Percentiles rank a stretch among this genome's conserved stretches.
Conservation (phyloP, 306 rosid species). For the Begonia loranthoides region DNA sequence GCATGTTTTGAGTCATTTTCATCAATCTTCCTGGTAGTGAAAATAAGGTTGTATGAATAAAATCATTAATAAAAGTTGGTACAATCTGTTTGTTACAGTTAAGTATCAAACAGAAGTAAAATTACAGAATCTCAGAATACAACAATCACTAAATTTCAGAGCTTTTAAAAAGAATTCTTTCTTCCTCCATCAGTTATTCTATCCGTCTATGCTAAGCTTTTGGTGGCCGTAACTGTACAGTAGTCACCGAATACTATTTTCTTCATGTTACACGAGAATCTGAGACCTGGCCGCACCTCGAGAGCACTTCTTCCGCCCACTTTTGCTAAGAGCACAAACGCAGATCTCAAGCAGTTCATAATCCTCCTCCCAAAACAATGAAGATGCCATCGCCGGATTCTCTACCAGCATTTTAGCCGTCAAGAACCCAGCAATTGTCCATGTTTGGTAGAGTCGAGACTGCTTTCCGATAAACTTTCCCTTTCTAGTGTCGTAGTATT, state of each 20-base stretch:
- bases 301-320: constrained; percentile 71
- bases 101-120: too few relatives aligned
- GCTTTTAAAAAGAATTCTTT: too few relatives aligned
- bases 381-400: constrained; percentile 66
- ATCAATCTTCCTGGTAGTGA: background rate
- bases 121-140: too few relatives aligned
- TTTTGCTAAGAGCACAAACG: constrained; percentile 69
- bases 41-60: background rate
- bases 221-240: constrained; percentile 8
- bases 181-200: too few relatives aligned
- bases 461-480: constrained; percentile 89
- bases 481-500: constrained; percentile 75
- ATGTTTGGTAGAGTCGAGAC: constrained; percentile 68
- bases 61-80: too few relatives aligned
- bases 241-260: background rate
- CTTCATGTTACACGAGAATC: constrained; percentile 38
- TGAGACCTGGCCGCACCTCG: constrained; percentile 79
- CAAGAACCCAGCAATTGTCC: constrained; percentile 91
- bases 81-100: too few relatives aligned
- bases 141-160: too few relatives aligned
- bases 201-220: too few relatives aligned
- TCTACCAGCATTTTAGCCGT: constrained; percentile 82
- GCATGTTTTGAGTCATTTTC: background rate
- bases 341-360: constrained; percentile 77
- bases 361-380: constrained; percentile 82